These are phyloP conservation scores for Cladophialophora yegresii DNA, from an alignment of 2,329 filamentous ascomycete genomes.

Conservation along the genomic window DNA sequence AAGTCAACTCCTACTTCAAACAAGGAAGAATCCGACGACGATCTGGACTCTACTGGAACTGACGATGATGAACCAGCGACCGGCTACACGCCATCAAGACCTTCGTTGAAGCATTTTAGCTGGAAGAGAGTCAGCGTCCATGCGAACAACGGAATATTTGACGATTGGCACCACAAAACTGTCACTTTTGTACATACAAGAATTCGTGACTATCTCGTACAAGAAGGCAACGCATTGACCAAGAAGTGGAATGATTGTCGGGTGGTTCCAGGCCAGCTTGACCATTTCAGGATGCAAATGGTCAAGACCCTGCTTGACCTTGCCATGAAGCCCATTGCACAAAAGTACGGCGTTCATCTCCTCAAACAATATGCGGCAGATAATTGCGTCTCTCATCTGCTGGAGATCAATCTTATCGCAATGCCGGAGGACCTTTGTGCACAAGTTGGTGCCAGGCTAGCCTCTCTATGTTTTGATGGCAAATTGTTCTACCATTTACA, in stretches of 20 bases:
- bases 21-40: constrained; percentile 7
- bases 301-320: constrained; percentile 12
- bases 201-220: constrained; percentile 11
- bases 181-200: constrained; percentile 9
- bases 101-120: constrained; percentile 2
- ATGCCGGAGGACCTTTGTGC: constrained; percentile 7
- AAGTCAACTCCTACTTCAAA: constrained; percentile 8
- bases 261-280: constrained; percentile 6
- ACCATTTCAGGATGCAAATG: constrained; percentile 10
- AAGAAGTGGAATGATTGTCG: constrained; percentile 13
- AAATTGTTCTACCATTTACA: constrained; percentile 9
- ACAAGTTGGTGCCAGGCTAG: constrained; percentile 6
- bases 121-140: constrained; percentile 5
- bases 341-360: constrained; percentile 8
- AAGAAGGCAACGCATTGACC: constrained; percentile 6
- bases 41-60: constrained; percentile 1
- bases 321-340: constrained; percentile 3
- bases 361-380: constrained; percentile 9
- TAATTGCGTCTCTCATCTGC: constrained; percentile 10
- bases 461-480: constrained; percentile 12
- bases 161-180: constrained; percentile 7
- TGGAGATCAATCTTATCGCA: constrained; percentile 1
- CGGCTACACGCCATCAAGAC: constrained; percentile 5
- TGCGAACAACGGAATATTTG: constrained; percentile 2
- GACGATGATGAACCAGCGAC: constrained; percentile 6